These are phyloP conservation scores for Lactifluus pinguis DNA, from an alignment of 768 basidiomycete species.

Conservation along the genomic window DNA sequence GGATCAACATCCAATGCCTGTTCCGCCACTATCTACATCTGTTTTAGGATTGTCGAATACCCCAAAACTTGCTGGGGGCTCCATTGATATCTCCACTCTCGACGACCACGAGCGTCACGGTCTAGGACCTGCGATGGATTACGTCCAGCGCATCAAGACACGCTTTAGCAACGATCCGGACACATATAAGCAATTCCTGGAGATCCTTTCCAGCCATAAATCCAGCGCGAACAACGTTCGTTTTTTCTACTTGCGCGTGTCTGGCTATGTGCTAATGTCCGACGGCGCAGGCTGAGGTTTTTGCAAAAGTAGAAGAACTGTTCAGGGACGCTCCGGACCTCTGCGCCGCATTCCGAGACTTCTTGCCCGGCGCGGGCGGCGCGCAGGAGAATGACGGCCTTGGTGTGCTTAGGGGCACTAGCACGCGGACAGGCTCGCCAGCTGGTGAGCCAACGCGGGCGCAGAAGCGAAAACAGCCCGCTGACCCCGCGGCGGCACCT, in stretches of 20 bases:
- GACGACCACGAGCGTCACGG: constrained; percentile 19
- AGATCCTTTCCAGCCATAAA: constrained; percentile 62
- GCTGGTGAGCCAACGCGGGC: constrained; percentile 33
- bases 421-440: constrained; percentile 17
- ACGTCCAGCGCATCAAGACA: constrained; percentile 94
- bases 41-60: constrained; percentile 8
- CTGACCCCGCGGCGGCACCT: constrained; percentile 7
- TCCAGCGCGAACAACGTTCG: constrained; percentile 42
- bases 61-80: not conserved
- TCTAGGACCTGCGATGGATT: constrained; percentile 80
- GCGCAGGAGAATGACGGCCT: constrained; percentile 2
- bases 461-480: constrained; percentile 28
- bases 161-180: constrained; percentile 73
- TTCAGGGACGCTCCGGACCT: constrained; percentile 74
- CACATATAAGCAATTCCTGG: constrained; percentile 72
- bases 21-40: constrained; percentile 13
- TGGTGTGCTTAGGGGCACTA: constrained; percentile 15
- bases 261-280: not conserved
- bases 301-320: constrained; percentile 54
- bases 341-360: constrained; percentile 62
- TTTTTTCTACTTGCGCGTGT: constrained; percentile 19
- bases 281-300: constrained; percentile 50
- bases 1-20: constrained; percentile 7
- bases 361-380: constrained; percentile 45
- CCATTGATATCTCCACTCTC: not conserved